These are phyloP conservation scores for Stachybotrys chlorohalonatus DNA, from an alignment of 2,329 filamentous ascomycete species.

Conservation along the genomic window DNA sequence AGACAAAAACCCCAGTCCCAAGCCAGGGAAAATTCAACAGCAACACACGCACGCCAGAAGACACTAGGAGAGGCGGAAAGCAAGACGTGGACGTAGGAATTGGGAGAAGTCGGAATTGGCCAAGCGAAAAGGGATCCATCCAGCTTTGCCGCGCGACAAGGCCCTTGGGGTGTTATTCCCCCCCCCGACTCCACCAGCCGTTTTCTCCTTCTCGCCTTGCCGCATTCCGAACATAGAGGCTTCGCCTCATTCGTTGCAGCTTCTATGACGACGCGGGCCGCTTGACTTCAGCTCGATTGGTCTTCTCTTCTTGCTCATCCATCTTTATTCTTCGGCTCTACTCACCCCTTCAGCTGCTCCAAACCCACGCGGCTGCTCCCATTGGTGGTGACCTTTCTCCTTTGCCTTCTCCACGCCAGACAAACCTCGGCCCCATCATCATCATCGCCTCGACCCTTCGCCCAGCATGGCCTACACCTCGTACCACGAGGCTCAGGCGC, in stretches of 20 bases:
- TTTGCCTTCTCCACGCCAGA: not conserved
- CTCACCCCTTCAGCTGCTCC: not conserved
- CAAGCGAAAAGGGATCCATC: not conserved
- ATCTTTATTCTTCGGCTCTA: not conserved
- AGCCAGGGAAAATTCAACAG: not conserved
- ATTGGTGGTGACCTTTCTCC: not conserved
- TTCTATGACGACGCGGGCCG: not conserved
- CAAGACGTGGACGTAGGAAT: not conserved
- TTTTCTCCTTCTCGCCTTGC: not conserved
- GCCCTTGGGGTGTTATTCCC: not conserved
- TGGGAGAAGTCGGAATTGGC: not conserved
- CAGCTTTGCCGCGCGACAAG: not conserved
- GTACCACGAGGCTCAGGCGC: slow-evolving; percentile 23
- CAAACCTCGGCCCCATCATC: not conserved
- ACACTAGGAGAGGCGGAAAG: not conserved
- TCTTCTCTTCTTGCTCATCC: not conserved
- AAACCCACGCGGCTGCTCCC: not conserved
- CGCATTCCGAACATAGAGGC: too few relatives aligned
- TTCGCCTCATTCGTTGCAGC: not conserved
- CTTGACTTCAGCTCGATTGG: not conserved
- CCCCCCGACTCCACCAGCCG: not conserved
- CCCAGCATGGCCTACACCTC: slow-evolving; percentile 22
- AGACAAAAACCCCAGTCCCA: not conserved
- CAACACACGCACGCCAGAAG: not conserved
- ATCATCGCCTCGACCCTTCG: not conserved